Evolutionary conservation across 2,329 filamentous ascomycete species (phyloP), one percentile per base, ranked within the genome.

Genomic region (Aspergillus persii): DNA sequence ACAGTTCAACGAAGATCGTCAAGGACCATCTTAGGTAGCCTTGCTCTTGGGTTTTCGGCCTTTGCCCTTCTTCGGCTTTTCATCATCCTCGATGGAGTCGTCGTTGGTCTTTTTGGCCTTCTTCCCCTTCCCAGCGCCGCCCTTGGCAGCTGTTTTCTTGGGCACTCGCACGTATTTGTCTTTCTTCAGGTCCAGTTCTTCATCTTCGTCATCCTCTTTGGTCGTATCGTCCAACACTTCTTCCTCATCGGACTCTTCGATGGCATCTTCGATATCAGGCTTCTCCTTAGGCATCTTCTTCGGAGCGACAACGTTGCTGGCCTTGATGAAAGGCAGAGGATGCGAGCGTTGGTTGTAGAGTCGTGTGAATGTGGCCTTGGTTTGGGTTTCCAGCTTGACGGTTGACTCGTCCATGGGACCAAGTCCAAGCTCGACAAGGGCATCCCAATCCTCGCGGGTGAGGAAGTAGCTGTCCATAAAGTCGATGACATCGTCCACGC

Each of bases 401-500:
- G 80, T 80, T 18, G 88, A 87, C 75, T 93, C 87, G 62, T 88
- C 84, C 83, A 96, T 93, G 1, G 88, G 86, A 4, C 94, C 95
- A 12, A 99, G 85, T 6, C 93, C 94, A 27, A 99, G 84, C 77
- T 99, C 95, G 73, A 92, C 83, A 68, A 99, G 92, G 8, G 88
- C 89, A 71, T 99, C 95, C 75, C 94, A 96, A 73, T 99, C 95
- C 27, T 99, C 95, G 62, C 90, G 89, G 0, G 95, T 98, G 58
- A 99, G 81, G 75, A 89, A 99, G 77, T 99, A 99, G 72, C 89
- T 92, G 72, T 99, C 95, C 95, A 99, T 98, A 56, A 97, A 82
- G 56, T 95, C 86, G 69, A 99, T 99, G 56, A 97, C 89, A 2
- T 90, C 88, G 1, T 85, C 83, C 4, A 97, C 89, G 7, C 85